Evolutionary conservation across 208 protist species (phyloP).

Genomic region (Sergeia podlipaevii): DNA sequence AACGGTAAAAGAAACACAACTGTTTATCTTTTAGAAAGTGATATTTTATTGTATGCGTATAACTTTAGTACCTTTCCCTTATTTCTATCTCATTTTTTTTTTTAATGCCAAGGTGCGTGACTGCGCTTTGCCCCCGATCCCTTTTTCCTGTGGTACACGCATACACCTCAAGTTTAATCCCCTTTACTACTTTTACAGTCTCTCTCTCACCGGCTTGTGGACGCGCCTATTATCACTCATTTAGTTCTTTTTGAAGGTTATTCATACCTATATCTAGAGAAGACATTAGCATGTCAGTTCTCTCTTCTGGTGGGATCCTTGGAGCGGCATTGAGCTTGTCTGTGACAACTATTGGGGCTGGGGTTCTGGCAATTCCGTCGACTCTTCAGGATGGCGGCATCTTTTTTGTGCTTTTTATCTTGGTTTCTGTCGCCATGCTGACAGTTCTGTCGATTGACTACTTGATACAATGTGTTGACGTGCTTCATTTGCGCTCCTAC

Average conservation of each 20-base stretch:
- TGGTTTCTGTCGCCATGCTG: constrained; percentile 34
- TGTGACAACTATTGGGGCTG: constrained; percentile 68
- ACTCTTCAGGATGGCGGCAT: constrained; percentile 64
- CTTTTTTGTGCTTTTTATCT: constrained; percentile 30
- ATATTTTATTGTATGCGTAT: background rate
- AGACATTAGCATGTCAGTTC: background rate
- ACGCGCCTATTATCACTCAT: background rate
- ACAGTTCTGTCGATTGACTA: constrained; percentile 79
- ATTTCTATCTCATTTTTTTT: background rate
- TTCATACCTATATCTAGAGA: background rate
- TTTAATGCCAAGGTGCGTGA: background rate
- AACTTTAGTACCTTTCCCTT: constrained; percentile 2
- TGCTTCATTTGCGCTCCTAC: constrained; percentile 59
- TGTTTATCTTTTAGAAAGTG: constrained; percentile 3
- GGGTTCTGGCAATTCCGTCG: constrained; percentile 58
- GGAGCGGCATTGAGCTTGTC: constrained; percentile 56
- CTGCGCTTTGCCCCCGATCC: background rate
- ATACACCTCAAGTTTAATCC: background rate
- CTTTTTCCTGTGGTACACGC: background rate
- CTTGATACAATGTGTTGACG: constrained; percentile 58
- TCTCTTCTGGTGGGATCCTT: constrained; percentile 25
- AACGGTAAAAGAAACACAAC: background rate
- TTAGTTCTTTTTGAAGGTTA: background rate
- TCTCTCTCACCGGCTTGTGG: background rate
- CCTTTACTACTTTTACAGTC: constrained; percentile 3